These are phyloP conservation scores for Beverwykella pulmonaria DNA, from an alignment of 495 filamentous ascomycete species.

Conservation along the genomic window DNA sequence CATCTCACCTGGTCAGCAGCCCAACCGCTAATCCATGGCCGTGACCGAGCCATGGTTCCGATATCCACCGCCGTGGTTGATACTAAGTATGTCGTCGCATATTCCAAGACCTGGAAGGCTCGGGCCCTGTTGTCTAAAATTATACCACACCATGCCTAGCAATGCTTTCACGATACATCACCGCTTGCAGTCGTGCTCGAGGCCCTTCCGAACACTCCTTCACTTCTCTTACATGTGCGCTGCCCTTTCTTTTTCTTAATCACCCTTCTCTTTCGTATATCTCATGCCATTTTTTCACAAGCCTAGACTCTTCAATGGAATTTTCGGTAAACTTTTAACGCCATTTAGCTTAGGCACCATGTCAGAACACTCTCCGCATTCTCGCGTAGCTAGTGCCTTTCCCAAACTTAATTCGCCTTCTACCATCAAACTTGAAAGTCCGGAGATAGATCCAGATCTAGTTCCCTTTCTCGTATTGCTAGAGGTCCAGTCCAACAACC, in stretches of 20 bases:
- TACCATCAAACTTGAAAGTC: constrained; percentile 16
- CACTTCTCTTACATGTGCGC: no score
- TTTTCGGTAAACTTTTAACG: no score
- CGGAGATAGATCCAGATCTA: constrained; percentile 24
- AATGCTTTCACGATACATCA: not conserved
- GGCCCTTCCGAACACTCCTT: not conserved
- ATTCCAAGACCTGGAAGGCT: not conserved
- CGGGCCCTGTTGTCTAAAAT: not conserved
- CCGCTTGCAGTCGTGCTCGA: not conserved
- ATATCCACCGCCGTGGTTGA: not conserved
- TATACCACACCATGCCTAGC: not conserved
- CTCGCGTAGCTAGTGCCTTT: no score
- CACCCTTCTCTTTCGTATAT: not conserved
- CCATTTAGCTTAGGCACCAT: no score
- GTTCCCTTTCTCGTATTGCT: constrained; percentile 26
- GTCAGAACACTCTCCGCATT: no score
- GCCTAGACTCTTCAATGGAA: not conserved
- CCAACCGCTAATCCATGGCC: not conserved
- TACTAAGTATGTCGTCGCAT: not conserved
- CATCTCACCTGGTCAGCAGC: not conserved
- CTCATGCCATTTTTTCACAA: not conserved
- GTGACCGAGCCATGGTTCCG: not conserved
- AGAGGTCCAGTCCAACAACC: constrained; percentile 19
- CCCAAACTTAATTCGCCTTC: no score
- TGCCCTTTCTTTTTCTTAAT: no score